Conservation (phyloP, 2,329 filamentous ascomycete species). For the Stemphylium lycopersici region DNA sequence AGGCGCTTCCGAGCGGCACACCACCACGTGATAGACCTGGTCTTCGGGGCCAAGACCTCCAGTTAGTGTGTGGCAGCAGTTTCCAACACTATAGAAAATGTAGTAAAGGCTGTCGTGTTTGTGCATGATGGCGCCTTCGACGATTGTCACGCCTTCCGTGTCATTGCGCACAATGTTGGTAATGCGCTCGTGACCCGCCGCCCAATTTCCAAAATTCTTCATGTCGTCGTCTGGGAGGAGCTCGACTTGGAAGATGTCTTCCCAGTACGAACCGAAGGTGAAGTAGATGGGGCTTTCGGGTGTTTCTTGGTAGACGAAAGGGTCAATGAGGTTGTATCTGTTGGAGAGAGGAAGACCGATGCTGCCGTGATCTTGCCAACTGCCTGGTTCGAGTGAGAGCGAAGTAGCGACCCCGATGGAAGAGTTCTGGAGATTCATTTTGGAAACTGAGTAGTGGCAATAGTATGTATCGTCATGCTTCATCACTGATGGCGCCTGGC, state of each 20-base stretch:
- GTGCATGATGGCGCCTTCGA: conserved; percentile 62
- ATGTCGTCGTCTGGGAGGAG: conserved; percentile 41
- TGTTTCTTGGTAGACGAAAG: conserved; percentile 49
- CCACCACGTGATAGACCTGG: conserved; percentile 67
- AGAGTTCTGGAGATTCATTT: conserved; percentile 64
- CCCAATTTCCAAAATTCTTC: conserved; percentile 11
- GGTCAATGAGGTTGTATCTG: conserved; percentile 58
- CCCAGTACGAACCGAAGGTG: conserved; percentile 72
- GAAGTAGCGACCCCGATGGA: conserved; percentile 65
- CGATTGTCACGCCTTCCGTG: conserved; percentile 26
- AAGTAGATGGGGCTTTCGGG: conserved; percentile 48
- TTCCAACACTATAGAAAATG: conserved; percentile 65
- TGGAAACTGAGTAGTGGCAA: conserved; percentile 66
- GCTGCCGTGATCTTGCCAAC: conserved; percentile 65
- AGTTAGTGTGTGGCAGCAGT: conserved; percentile 63
- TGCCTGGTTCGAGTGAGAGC: conserved; percentile 56
- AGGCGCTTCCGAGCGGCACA: conserved; percentile 61
- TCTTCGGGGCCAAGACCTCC: conserved; percentile 56
- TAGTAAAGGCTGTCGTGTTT: conserved; percentile 61
- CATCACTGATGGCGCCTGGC: conserved; percentile 66
- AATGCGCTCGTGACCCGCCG: conserved; percentile 9
- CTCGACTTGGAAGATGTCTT: conserved; percentile 65
- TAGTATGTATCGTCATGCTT: conserved; percentile 63
- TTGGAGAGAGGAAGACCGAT: conserved; percentile 49
- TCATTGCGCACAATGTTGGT: conserved; percentile 28